phyloP scores from a whole-genome alignment of 2,329 filamentous ascomycete genomes.

The Cladosporium sp. region DNA sequence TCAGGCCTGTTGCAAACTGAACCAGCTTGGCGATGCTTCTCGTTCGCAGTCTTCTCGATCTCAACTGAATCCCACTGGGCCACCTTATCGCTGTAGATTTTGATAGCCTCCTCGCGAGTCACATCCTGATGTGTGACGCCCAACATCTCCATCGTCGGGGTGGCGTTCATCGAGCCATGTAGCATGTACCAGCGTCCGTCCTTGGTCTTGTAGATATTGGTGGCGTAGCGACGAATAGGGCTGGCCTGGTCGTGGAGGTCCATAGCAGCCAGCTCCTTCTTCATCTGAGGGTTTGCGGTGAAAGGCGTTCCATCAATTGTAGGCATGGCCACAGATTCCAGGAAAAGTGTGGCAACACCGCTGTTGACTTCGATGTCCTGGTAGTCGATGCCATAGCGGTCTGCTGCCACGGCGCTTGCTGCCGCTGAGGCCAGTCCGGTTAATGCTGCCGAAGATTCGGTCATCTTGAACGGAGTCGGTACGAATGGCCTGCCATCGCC shows the following conservation, averaged over 20 bases:
- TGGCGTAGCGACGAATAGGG: constrained; percentile 23
- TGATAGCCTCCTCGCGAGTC: constrained; percentile 43
- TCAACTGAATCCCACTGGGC: constrained; percentile 41
- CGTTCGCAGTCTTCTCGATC: constrained; percentile 44
- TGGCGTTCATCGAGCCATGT: constrained; percentile 51
- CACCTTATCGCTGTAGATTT: constrained; percentile 45
- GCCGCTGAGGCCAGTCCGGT: constrained; percentile 25
- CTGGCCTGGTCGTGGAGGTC: not conserved
- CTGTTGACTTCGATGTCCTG: constrained; percentile 15
- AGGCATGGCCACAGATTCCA: constrained; percentile 20
- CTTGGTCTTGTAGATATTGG: constrained; percentile 51
- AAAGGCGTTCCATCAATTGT: constrained; percentile 13
- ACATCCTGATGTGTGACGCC: constrained; percentile 32
- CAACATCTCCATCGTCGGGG: constrained; percentile 41
- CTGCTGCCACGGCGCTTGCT: constrained; percentile 1
- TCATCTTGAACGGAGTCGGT: constrained; percentile 56
- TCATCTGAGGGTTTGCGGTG: not conserved
- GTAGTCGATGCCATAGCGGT: constrained; percentile 14
- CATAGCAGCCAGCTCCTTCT: not conserved
- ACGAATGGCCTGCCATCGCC: constrained; percentile 42
- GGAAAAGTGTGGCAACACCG: constrained; percentile 21
- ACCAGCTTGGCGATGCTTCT: constrained; percentile 43
- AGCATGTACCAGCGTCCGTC: constrained; percentile 50
- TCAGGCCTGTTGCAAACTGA: constrained; percentile 44
- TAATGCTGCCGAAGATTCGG: constrained; percentile 52